Percentiles rank a stretch among this genome's conserved stretches.
phyloP scores from a whole-genome alignment of 2,329 filamentous ascomycete species.

The Dactylonectria macrodidyma region DNA sequence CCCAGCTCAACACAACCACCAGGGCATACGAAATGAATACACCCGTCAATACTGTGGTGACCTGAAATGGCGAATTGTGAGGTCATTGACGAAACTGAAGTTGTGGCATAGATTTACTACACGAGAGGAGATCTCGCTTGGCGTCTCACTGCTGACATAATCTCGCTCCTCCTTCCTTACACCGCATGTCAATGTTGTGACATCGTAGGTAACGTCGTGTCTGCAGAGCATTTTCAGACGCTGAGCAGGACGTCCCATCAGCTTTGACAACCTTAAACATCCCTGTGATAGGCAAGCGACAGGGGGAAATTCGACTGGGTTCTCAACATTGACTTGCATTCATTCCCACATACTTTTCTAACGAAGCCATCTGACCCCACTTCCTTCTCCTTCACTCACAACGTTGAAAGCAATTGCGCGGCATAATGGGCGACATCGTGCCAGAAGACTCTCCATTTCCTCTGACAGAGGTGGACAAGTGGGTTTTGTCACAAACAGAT shows the following conservation, averaged over 20 bases:
- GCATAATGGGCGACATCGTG: constrained; percentile 58
- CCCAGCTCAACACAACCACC: constrained; percentile 14
- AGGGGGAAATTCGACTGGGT: not conserved
- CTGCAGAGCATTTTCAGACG: not conserved
- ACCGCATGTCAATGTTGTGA: constrained; percentile 23
- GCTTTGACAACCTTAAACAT: not conserved
- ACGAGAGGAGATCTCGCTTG: constrained; percentile 5
- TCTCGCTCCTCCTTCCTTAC: constrained; percentile 15
- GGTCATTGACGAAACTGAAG: constrained; percentile 16
- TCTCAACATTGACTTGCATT: not conserved
- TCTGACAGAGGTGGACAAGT: constrained; percentile 71
- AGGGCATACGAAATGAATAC: not conserved
- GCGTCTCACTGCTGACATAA: constrained; percentile 29
- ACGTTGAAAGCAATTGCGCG: constrained; percentile 10
- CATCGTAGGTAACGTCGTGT: not conserved
- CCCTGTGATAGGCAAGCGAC: not conserved
- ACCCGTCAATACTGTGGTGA: not conserved
- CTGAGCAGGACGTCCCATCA: constrained; percentile 1
- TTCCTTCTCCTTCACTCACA: constrained; percentile 10
- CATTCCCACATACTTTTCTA: not conserved
- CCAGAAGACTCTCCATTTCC: constrained; percentile 67
- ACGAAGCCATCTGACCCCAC: constrained; percentile 8
- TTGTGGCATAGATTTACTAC: not conserved
- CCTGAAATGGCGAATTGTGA: not conserved
- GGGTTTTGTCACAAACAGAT: constrained; percentile 75